Conservation (phyloP, 169 alveolate genomes). For the Miamiensis avidus region DNA sequence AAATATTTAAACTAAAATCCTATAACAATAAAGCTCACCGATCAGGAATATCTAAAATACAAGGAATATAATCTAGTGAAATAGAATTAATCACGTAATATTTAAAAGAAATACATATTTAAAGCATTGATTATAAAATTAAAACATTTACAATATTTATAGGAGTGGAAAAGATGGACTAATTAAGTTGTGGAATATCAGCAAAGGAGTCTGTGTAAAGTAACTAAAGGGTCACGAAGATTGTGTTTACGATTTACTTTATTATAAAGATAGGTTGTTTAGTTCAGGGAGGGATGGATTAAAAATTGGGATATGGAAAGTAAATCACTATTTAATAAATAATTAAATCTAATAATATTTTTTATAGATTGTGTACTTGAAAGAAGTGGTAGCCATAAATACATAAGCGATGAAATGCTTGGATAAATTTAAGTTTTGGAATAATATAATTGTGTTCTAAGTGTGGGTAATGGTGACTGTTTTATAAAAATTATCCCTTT, state of each 20-base stretch:
- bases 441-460: neutral
- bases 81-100: slow-evolving; percentile 2
- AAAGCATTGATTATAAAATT: too few species aligned
- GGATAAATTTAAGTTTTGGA: neutral
- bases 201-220: slow-evolving; percentile 11
- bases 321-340: too few species aligned
- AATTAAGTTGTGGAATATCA: slow-evolving; percentile 19
- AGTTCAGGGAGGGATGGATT: neutral
- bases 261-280: neutral
- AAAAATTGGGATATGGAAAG: neutral
- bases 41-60: neutral
- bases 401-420: neutral
- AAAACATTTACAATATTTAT: too few species aligned
- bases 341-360: too few species aligned
- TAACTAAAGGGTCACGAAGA: slow-evolving; percentile 10
- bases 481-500: neutral
- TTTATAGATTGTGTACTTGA: neutral
- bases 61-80: neutral
- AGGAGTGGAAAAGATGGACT: slow-evolving; percentile 26
- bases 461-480: neutral
- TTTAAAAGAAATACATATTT: too few species aligned
- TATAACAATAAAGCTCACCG: slow-evolving; percentile 21
- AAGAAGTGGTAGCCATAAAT: neutral
- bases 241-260: neutral
- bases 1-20: slow-evolving; percentile 1